A percentile compares a stretch with the other conserved stretches of the same genome.
Evolutionary conservation across 371 early-diverging fungal genomes (phyloP).

Genomic region (Mucor lusitanicus): DNA sequence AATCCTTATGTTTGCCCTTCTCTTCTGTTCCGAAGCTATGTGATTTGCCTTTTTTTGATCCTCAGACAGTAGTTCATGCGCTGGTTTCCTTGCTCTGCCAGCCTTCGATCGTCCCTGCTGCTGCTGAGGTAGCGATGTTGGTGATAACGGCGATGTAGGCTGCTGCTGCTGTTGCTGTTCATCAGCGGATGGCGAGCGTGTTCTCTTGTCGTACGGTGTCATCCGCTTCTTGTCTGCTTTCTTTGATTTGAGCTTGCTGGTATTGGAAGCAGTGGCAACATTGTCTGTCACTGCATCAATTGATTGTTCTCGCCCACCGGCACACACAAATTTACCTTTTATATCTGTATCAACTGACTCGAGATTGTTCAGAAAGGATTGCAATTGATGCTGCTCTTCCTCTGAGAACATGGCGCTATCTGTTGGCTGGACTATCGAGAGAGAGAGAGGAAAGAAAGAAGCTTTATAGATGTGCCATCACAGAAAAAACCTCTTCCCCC

Average conservation of each 20-base stretch:
- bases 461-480: not conserved
- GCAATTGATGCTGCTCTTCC: slow-evolving; percentile 17
- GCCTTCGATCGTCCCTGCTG: not conserved
- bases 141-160: not conserved
- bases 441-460: not conserved
- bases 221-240: not conserved
- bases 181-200: not conserved
- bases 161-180: not conserved
- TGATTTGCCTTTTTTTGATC: slow-evolving; percentile 91
- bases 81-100: slow-evolving; percentile 33
- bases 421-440: not conserved
- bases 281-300: not conserved
- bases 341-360: slow-evolving; percentile 9
- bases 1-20: slow-evolving; percentile 77
- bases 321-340: not conserved
- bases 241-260: not conserved
- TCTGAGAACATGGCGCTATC: slow-evolving; percentile 14
- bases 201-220: slow-evolving; percentile 3
- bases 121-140: not conserved
- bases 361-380: slow-evolving; percentile 17
- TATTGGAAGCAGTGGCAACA: not conserved
- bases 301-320: not conserved
- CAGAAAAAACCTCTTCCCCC: too few relatives aligned
- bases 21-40: slow-evolving; percentile 88
- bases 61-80: slow-evolving; percentile 76